Evolutionary conservation across 148 eudicot genomes (phyloP), one percentile per base, ranked within the genome.

Genomic region (Persicaria tinctoria): DNA sequence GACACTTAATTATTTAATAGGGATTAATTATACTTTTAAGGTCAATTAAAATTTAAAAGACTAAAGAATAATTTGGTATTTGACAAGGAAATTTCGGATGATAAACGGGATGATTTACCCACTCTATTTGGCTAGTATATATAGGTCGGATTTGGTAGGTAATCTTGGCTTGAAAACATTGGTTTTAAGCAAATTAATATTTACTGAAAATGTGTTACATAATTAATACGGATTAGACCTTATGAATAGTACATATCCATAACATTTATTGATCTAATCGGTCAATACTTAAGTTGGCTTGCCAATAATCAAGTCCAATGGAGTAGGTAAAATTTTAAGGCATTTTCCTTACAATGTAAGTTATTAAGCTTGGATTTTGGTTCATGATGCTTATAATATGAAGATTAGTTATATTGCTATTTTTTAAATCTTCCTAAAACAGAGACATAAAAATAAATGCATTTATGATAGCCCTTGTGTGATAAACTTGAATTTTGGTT

Each of bases 31-130:
- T 14, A 51, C 56, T 51, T 11, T 64, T 41, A 38, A 9, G 47
- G 70, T 64, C 70, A 64, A 64, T n/a, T n/a, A n/a, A n/a, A n/a
- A n/a, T n/a, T 38, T 3, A 41, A 38, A 64, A 7, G 47, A 63
- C 6, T 32, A 27, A 27, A 63, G 16, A 63, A 63, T 63, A 32
- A 63, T 63, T 63, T 63, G 69, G 69, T 63, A 63, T 63, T 63
- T 63, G 69, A 63, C 5, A 27, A 63, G 46, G 46, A 63, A 38
- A 38, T 3, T 63, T 63, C 46, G 16, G 44, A 14, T 11, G 44
- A 27, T 45, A 27, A 9, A 63, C 32, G 45, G 16, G 6, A 32
- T 63, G 68, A 62, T 32, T 63, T 63, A 63, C 32, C 68, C 68
- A 32, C 68, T 63, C 6, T 63, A 10, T 63, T 63, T 63, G 63